These are phyloP conservation scores for Puccinia coronata DNA, from an alignment of 1,284 basidiomycete genomes.

Conservation along the genomic window DNA sequence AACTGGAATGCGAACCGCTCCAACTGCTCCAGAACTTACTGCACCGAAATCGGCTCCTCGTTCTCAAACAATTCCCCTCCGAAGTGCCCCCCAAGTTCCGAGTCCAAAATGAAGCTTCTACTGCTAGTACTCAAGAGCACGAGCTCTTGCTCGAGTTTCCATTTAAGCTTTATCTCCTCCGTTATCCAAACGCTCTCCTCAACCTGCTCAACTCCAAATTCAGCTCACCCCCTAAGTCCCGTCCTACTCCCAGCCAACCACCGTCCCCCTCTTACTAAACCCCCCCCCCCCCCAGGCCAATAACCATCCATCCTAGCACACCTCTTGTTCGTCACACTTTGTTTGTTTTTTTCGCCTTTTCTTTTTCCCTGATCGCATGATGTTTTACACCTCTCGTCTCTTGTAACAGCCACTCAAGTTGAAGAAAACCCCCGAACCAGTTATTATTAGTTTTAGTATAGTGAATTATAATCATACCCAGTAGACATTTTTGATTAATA, in stretches of 20 bases:
- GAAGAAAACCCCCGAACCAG: no score
- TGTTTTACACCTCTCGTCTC: no score
- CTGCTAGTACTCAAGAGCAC: not conserved
- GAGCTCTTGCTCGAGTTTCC: constrained; percentile 28
- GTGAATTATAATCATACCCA: no score
- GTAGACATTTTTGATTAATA: no score
- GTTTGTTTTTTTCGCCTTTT: no score
- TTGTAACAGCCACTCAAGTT: no score
- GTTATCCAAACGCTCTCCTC: constrained; percentile 29
- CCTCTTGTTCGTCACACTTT: no score
- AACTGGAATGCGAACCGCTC: constrained; percentile 26
- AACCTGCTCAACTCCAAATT: constrained; percentile 36
- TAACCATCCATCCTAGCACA: no score
- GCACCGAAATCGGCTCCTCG: not conserved
- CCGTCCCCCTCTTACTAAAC: not conserved
- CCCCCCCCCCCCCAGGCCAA: no score
- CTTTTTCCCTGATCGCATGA: no score
- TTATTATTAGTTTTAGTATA: no score
- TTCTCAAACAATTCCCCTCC: constrained; percentile 6
- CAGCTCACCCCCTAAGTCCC: not conserved
- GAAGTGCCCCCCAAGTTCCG: constrained; percentile 16
- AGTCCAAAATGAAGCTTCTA: not conserved
- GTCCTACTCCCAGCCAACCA: no score
- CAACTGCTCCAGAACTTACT: not conserved
- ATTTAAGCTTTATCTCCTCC: constrained; percentile 21